Percentiles rank a stretch among this genome's conserved stretches.
phyloP scores from a whole-genome alignment of 2,329 filamentous ascomycete genomes.

The Claviceps lovelessii region DNA sequence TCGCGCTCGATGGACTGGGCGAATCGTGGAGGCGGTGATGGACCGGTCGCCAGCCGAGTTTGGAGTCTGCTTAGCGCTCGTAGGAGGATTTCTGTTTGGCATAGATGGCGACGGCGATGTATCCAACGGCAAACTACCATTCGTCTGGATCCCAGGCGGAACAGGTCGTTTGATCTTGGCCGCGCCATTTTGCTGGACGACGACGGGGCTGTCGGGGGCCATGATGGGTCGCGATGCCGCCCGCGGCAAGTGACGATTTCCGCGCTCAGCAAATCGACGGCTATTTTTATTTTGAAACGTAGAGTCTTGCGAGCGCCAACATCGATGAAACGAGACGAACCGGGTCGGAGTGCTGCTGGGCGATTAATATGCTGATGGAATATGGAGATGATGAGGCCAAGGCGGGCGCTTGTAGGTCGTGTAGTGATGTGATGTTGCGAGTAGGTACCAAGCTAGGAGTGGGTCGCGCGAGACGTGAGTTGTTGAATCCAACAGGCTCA shows the following conservation, averaged over 20 bases:
- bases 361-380: neutral
- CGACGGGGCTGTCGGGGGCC: slow-evolving; percentile 40
- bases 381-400: neutral
- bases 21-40: slow-evolving; percentile 27
- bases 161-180: slow-evolving; percentile 55
- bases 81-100: slow-evolving; percentile 38
- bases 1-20: slow-evolving; percentile 42
- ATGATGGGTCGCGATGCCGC: slow-evolving; percentile 23
- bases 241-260: neutral
- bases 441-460: slow-evolving; percentile 8
- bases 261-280: slow-evolving; percentile 2
- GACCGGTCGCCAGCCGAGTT: slow-evolving; percentile 22
- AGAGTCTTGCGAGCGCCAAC: slow-evolving; percentile 2
- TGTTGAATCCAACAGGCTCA: neutral
- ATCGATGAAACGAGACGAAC: slow-evolving; percentile 7
- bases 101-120: slow-evolving; percentile 46
- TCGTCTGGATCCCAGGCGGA: slow-evolving; percentile 51
- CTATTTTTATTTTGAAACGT: neutral
- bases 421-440: slow-evolving; percentile 9
- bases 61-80: slow-evolving; percentile 26
- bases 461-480: slow-evolving; percentile 9
- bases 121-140: slow-evolving; percentile 42
- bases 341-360: neutral
- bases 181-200: slow-evolving; percentile 26
- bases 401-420: neutral